phyloP scores from a whole-genome alignment of 768 basidiomycete genomes.

The Boletus rubescentipes region DNA sequence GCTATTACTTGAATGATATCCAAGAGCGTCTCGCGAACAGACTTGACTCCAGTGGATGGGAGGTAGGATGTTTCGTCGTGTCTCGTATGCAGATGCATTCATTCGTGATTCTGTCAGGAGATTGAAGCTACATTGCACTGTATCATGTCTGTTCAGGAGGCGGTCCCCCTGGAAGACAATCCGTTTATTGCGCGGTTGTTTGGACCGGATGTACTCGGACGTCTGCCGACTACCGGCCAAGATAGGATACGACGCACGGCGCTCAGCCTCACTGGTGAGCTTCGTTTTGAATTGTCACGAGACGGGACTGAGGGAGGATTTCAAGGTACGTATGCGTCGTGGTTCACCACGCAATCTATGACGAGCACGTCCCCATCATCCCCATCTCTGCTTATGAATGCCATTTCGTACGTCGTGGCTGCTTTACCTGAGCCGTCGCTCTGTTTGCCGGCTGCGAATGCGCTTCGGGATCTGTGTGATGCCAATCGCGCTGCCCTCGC shows the following conservation, averaged over 20 bases:
- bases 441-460: slow-evolving; percentile 73
- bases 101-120: slow-evolving; percentile 47
- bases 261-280: slow-evolving; percentile 70
- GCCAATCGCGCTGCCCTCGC: slow-evolving; percentile 84
- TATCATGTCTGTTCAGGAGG: slow-evolving; percentile 85
- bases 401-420: slow-evolving; percentile 66
- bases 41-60: slow-evolving; percentile 60
- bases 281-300: background rate
- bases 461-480: slow-evolving; percentile 86
- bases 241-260: slow-evolving; percentile 71
- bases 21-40: slow-evolving; percentile 48
- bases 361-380: slow-evolving; percentile 27
- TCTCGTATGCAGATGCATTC: background rate
- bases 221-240: slow-evolving; percentile 62
- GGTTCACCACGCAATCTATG: slow-evolving; percentile 62
- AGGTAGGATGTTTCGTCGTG: slow-evolving; percentile 46
- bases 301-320: background rate
- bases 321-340: slow-evolving; percentile 72
- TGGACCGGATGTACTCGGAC: slow-evolving; percentile 65
- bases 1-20: slow-evolving; percentile 63
- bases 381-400: slow-evolving; percentile 57
- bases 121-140: slow-evolving; percentile 87
- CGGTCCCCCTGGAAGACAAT: slow-evolving; percentile 61
- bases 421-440: slow-evolving; percentile 65
- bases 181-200: slow-evolving; percentile 64